These are phyloP conservation scores for Acacia pycnantha DNA, from an alignment of 331 rosid genomes.

Conservation along the genomic window DNA sequence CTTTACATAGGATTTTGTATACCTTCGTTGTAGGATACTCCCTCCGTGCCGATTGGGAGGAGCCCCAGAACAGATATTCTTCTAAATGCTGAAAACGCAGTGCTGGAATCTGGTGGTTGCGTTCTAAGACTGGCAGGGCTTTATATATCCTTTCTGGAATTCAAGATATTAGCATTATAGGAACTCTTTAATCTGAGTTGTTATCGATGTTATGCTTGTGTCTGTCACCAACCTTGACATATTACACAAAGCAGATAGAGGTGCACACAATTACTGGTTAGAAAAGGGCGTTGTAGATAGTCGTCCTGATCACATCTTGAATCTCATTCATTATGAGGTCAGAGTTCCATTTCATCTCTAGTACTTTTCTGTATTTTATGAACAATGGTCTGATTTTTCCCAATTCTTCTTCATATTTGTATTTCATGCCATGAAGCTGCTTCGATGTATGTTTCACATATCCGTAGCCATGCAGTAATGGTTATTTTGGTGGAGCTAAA, in stretches of 20 bases:
- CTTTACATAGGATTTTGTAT: slow-evolving; percentile 1
- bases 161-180: slow-evolving; percentile 24
- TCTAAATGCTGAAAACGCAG: slow-evolving; percentile 72
- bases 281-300: slow-evolving; percentile 69
- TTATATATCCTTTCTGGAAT: slow-evolving; percentile 76
- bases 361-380: background rate
- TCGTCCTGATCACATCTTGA: slow-evolving; percentile 87
- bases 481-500: slow-evolving; percentile 10
- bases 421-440: background rate
- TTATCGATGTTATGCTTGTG: slow-evolving; percentile 19
- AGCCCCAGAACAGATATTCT: slow-evolving; percentile 78
- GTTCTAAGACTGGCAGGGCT: slow-evolving; percentile 91
- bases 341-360: slow-evolving; percentile 21
- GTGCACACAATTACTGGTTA: slow-evolving; percentile 82
- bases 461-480: background rate
- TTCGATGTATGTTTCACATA: background rate
- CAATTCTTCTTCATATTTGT: background rate
- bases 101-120: slow-evolving; percentile 73
- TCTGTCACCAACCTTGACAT: slow-evolving; percentile 50
- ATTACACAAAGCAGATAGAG: slow-evolving; percentile 83
- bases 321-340: slow-evolving; percentile 86
- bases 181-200: background rate
- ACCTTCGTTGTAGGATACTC: slow-evolving; percentile 64
- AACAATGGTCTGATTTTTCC: background rate
- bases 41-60: slow-evolving; percentile 79